Conservation (phyloP, 2,329 filamentous ascomycete genomes). For the Orbilia javanica region DNA sequence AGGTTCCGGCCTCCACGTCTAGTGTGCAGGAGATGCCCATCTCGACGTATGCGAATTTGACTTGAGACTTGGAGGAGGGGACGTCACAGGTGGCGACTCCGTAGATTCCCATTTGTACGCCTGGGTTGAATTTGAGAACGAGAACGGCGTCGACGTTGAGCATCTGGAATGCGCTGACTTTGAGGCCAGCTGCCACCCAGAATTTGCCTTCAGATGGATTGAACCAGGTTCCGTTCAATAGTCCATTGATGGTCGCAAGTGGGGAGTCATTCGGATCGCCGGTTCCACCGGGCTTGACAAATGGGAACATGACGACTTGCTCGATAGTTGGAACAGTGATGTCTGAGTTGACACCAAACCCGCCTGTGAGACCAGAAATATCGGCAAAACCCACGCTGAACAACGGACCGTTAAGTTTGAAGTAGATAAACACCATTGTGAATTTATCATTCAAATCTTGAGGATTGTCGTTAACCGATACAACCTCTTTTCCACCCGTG, state of each 20-base stretch:
- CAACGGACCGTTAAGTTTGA: constrained; percentile 65
- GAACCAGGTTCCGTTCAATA: constrained; percentile 64
- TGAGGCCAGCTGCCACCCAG: constrained; percentile 66
- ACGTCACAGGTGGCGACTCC: constrained; percentile 63
- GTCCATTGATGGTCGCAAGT: constrained; percentile 38
- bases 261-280: not conserved
- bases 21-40: constrained; percentile 64
- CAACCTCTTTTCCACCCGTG: not conserved
- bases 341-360: constrained; percentile 66
- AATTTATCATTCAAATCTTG: constrained; percentile 54
- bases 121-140: constrained; percentile 63
- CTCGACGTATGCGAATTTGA: constrained; percentile 65
- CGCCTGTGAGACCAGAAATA: constrained; percentile 61
- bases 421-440: constrained; percentile 65
- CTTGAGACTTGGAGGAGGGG: constrained; percentile 55
- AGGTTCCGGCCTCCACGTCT: constrained; percentile 64
- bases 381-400: constrained; percentile 65
- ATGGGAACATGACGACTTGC: constrained; percentile 63
- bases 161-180: constrained; percentile 65
- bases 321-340: constrained; percentile 63
- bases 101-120: constrained; percentile 64
- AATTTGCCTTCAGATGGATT: constrained; percentile 61
- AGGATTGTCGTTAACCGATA: not conserved
- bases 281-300: constrained; percentile 60
- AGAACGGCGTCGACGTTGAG: constrained; percentile 64